phyloP scores from a whole-genome alignment of 805 yeast species.

The Saturnispora sanitii region DNA sequence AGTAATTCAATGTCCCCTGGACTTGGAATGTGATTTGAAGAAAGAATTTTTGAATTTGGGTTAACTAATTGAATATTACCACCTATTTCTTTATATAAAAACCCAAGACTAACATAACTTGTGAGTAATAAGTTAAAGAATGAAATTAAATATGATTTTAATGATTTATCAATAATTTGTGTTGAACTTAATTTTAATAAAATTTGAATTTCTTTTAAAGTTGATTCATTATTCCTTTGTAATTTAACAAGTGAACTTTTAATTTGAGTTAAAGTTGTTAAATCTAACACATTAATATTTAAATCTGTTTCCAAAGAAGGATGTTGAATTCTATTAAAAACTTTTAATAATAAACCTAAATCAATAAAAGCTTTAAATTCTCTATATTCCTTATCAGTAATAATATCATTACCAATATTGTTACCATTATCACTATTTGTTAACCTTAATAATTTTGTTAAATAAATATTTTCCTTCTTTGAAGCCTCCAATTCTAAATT shows the following conservation, averaged over 20 bases:
- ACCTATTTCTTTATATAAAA: constrained; percentile 1
- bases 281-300: background rate
- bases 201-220: constrained; percentile 1
- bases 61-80: background rate
- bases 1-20: background rate
- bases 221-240: background rate
- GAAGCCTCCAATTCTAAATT: background rate
- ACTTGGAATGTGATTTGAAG: background rate
- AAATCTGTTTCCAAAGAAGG: background rate
- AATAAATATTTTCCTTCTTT: constrained; percentile 6
- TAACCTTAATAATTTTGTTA: constrained; percentile 1
- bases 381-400: background rate
- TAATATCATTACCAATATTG: background rate
- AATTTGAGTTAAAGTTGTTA: background rate
- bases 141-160: background rate
- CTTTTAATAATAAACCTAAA: constrained; percentile 4
- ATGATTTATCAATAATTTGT: background rate
- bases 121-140: background rate
- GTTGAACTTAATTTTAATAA: background rate
- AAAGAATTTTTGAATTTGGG: no score
- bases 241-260: background rate
- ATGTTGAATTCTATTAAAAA: background rate
- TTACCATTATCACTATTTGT: background rate
- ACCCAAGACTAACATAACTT: constrained; percentile 7
- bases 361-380: constrained; percentile 6